Conservation (phyloP, 163 green algal genomes). For the Chlorella variabilis region DNA sequence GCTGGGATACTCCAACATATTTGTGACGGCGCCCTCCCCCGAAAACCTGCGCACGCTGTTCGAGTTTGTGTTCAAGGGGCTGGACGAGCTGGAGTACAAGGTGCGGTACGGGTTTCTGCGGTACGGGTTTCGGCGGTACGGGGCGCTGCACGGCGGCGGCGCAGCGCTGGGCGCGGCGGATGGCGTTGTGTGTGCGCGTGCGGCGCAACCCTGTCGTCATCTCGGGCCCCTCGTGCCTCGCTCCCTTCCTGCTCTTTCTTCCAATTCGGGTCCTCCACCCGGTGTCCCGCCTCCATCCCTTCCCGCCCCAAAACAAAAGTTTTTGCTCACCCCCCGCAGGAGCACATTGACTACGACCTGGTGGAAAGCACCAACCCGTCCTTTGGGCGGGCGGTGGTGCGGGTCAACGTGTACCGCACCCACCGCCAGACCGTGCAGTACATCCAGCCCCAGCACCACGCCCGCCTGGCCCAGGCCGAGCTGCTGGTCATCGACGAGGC, state of each 20-base stretch:
- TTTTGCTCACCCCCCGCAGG: conserved; percentile 51
- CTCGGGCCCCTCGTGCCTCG: too few species aligned
- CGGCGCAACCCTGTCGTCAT: too few species aligned
- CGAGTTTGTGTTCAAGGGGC: conserved; percentile 96
- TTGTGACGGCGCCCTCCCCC: conserved; percentile 94
- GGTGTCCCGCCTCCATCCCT: too few species aligned
- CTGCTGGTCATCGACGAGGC: conserved; percentile 98
- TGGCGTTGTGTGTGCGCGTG: too few species aligned
- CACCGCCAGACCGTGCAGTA: conserved; percentile 94
- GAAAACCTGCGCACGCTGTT: conserved; percentile 99
- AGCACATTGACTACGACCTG: conserved; percentile 98
- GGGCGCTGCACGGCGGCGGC: neutral
- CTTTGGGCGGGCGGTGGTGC: conserved; percentile 91
- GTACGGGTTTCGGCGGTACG: neutral
- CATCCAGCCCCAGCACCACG: conserved; percentile 93
- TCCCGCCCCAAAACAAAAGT: neutral
- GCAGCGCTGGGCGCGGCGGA: too few species aligned
- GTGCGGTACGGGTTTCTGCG: conserved; percentile 27
- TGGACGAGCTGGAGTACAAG: conserved; percentile 87
- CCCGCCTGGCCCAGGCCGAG: conserved; percentile 85
- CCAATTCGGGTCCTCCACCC: too few species aligned
- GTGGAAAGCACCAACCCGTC: conserved; percentile 93
- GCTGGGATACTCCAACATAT: conserved; percentile 98
- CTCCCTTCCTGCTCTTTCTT: too few species aligned
- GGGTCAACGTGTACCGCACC: conserved; percentile 92